Evolutionary conservation across 2,329 filamentous ascomycete species (phyloP).

Genomic region (Phaeosphaeria sp.): DNA sequence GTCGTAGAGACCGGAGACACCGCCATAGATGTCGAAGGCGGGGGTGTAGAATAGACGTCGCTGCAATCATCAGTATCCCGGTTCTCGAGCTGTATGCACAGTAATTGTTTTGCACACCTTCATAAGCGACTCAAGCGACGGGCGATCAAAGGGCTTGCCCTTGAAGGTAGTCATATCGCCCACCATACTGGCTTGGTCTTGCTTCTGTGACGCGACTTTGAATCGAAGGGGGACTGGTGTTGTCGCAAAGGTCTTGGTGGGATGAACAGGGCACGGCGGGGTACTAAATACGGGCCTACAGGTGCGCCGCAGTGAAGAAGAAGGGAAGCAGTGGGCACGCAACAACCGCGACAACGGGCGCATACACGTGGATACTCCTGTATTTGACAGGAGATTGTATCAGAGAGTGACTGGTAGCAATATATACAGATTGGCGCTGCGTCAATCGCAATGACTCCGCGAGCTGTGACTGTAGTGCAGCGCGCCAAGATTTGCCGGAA

Average conservation of each 20-base stretch:
- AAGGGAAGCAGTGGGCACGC: constrained; percentile 42
- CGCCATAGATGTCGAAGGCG: constrained; percentile 92
- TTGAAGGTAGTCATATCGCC: constrained; percentile 62
- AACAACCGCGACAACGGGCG: constrained; percentile 48
- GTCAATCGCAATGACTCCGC: constrained; percentile 13
- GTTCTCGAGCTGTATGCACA: no score
- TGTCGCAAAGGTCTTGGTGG: constrained; percentile 44
- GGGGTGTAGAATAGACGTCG: constrained; percentile 81
- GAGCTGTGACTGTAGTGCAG: constrained; percentile 12
- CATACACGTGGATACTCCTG: constrained; percentile 41
- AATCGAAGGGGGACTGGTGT: constrained; percentile 38
- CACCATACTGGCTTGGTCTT: constrained; percentile 34
- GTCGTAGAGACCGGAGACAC: constrained; percentile 88
- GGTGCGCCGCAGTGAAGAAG: constrained; percentile 23
- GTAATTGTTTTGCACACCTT: constrained; percentile 64
- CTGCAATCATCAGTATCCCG: constrained; percentile 31
- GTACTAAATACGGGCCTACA: constrained; percentile 37
- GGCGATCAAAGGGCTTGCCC: constrained; percentile 87
- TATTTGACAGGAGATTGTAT: constrained; percentile 1
- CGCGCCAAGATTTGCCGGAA: constrained; percentile 22
- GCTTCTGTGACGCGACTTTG: constrained; percentile 38
- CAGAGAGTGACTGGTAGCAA: constrained; percentile 3
- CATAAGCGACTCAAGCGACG: constrained; percentile 81
- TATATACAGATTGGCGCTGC: constrained; percentile 7
- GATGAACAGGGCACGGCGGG: constrained; percentile 39